Evolutionary conservation across 352 stramenopile genomes (phyloP), one percentile per base, ranked within the genome.

Genomic region (Phytophthora pistaciae): DNA sequence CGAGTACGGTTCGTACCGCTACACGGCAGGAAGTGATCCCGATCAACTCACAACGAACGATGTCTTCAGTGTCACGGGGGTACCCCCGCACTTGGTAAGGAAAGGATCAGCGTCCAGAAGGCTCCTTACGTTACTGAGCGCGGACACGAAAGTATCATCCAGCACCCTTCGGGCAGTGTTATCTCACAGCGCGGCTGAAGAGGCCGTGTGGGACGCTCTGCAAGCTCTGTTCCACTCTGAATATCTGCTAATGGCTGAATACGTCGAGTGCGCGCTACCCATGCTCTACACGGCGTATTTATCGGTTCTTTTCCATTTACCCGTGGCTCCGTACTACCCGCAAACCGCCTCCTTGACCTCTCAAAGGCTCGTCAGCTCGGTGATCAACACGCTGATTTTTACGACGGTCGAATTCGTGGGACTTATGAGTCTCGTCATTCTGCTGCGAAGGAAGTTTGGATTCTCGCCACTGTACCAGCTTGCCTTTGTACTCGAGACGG

Each of bases 401-500:
- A 27, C 60, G 3, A 16, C 16, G 10, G 23, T 78, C 23, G 71
- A 81, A 23, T 54, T 68, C 29, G 60, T 38, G 3, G 33, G 20
- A 0, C 65, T 78, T 18, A 16, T 60, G 1, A 60, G 33, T 25
- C 55, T 77, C 4, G n/a, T 66, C 10, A 8, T 64, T 16, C 36
- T 66, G 1, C 25, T 80, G 14, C 56, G 64, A n/a, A 56, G 38
- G 21, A 68, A 60, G 16, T 66, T 72, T 21, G 52, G 57, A 7
- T 70, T 74, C n/a, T 75, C 69, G n/a, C 72, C 66, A 3, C 5
- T 79, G 5, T 63, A 79, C 42, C 73, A 74, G n/a, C 49, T 81
- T 4, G 72, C 69, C 46, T 81, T 81, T 48, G 68, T 78, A n/a
- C 60, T 87, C 0, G 77, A 84, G 61, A 79, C 25, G 1, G 64